Percentiles rank a stretch among this genome's conserved stretches.
These are phyloP conservation scores for Scedosporium apiospermum DNA, from an alignment of 2,329 filamentous ascomycete species.

Conservation along the genomic window DNA sequence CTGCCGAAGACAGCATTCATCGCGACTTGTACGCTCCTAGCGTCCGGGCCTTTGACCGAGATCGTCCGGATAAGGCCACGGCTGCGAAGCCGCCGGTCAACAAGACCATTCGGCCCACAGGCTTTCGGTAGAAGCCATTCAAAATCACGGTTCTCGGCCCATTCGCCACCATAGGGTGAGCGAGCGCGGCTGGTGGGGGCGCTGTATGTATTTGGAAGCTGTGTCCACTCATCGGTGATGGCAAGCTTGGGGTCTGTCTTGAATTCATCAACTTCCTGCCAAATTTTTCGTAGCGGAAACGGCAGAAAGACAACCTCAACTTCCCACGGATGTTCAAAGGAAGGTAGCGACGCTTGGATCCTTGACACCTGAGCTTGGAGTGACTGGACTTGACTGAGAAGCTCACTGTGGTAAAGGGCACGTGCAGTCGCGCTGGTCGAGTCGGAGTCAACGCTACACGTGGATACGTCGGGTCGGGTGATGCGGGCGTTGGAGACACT, in stretches of 20 bases:
- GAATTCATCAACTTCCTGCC: conserved; percentile 42
- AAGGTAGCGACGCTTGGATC: conserved; percentile 49
- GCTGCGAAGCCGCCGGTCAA: conserved; percentile 65
- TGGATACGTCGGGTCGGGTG: conserved; percentile 31
- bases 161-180: conserved; percentile 37
- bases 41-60: conserved; percentile 51
- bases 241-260: conserved; percentile 22
- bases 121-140: conserved; percentile 62
- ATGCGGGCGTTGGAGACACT: conserved; percentile 28
- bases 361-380: conserved; percentile 41
- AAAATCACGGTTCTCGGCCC: conserved; percentile 35
- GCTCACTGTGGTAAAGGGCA: conserved; percentile 31
- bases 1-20: conserved; percentile 53
- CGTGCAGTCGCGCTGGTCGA: conserved; percentile 31
- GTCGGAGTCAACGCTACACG: conserved; percentile 36
- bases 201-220: conserved; percentile 39
- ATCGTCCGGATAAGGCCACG: conserved; percentile 61
- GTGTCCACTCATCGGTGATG: conserved; percentile 43
- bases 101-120: conserved; percentile 50
- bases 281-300: conserved; percentile 50
- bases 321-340: conserved; percentile 56
- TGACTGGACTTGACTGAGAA: conserved; percentile 39
- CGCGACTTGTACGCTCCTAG: conserved; percentile 56
- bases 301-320: conserved; percentile 69
- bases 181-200: conserved; percentile 33